Base-by-base conservation (phyloP, 106 monocot species). In the Chionographis japonica region DNA sequence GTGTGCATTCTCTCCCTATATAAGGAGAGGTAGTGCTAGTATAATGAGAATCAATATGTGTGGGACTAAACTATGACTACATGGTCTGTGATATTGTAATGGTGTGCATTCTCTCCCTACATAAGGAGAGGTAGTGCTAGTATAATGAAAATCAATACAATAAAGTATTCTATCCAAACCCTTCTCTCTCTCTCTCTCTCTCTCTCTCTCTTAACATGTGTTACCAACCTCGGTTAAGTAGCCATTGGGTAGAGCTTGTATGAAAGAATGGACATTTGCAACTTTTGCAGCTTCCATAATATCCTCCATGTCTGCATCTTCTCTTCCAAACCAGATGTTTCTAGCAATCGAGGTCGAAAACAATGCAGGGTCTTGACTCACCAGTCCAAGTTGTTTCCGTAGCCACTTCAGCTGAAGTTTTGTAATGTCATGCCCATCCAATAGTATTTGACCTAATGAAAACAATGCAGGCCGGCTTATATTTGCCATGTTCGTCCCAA, bases 191-290 rank as follows among this genome's bases (percentile, higher is more conserved):
- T 27, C 27, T 27, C 27, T 27, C 27, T 27, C 27, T 27, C 27
- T 27, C 27, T 27, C 27, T 27, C 27, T 27, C 27, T 27, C 11
- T 59, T 58, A 41, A 37, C 3, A 50, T 9, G 16, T 19, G 9
- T 13, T 36, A 57, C 56, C 39, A 39, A 79, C 73, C 79, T 79
- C 63, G 63, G 79, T 79, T 15, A 18, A 61, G 63, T 76, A 76
- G 54, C 76, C 69, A 40, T 76, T 42, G 12, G 78, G 77, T n/a
- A 78, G 54, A 46, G 13, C 42, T 72, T 73, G 62, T 42, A 79
- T 68, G 43, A 67, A 79, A 61, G 72, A 67, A 68, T 79, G 78
- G 16, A 50, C 62, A 68, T 76, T 69, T 43, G 76, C 76, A 41
- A 76, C 27, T 63, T 76, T 56, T 62, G 62, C 43, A 43, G 69